phyloP scores from a whole-genome alignment of 352 stramenopile genomes.

The Poterioochromonas sp. region DNA sequence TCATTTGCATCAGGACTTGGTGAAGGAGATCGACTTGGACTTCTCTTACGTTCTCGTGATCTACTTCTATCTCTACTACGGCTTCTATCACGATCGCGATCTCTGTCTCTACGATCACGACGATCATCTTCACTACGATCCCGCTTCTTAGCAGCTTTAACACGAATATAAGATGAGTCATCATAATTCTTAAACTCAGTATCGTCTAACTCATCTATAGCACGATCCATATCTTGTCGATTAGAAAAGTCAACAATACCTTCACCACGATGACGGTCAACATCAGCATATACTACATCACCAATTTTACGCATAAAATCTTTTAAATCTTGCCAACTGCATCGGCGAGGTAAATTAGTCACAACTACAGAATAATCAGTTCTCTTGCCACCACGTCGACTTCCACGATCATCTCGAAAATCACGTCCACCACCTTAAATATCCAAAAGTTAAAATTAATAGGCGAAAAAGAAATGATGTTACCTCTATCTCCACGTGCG shows the following conservation, averaged over 20 bases:
- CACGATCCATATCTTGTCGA: conserved; percentile 35
- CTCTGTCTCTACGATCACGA: not conserved
- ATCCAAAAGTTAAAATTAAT: not conserved
- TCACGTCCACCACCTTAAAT: not conserved
- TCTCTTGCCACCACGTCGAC: not conserved
- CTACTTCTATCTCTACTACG: not conserved
- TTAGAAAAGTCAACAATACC: conserved; percentile 42
- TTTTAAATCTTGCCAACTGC: conserved; percentile 43
- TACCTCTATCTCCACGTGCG: not conserved
- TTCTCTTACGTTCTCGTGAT: not conserved
- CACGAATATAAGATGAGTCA: conserved; percentile 5
- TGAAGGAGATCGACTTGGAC: not conserved
- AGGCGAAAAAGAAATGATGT: conserved; percentile 20
- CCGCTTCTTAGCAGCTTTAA: not conserved
- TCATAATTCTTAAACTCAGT: conserved; percentile 10
- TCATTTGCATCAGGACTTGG: not conserved
- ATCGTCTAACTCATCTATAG: conserved; percentile 35
- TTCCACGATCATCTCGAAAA: not conserved
- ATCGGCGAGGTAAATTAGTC: conserved; percentile 16
- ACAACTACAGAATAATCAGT: conserved; percentile 37
- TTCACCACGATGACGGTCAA: conserved; percentile 33
- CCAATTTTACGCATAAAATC: conserved; percentile 39
- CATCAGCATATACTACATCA: conserved; percentile 40
- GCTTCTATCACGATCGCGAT: not conserved
- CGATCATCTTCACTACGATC: not conserved